phyloP scores from a whole-genome alignment of 441 rosid genomes.

The Brassica balearica region DNA sequence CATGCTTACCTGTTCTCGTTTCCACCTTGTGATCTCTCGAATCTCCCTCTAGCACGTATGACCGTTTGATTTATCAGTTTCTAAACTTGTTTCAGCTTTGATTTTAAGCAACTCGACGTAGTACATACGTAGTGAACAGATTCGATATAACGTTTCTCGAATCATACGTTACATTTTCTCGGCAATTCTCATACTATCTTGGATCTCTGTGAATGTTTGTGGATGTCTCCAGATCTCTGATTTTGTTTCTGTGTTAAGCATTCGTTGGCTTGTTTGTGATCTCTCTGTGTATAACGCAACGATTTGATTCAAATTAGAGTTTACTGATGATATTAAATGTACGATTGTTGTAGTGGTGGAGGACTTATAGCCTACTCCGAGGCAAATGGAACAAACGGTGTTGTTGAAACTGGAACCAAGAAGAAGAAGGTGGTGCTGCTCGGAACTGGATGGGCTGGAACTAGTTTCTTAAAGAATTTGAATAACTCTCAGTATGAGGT shows the following conservation, averaged over 20 bases:
- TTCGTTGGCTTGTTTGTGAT: slow-evolving; percentile 5
- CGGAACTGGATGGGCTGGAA: slow-evolving; percentile 99
- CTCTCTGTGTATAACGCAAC: neutral
- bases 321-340: slow-evolving; percentile 26
- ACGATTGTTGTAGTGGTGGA: slow-evolving; percentile 69
- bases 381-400: slow-evolving; percentile 51
- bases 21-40: neutral
- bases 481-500: slow-evolving; percentile 73
- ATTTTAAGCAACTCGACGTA: slow-evolving; percentile 8
- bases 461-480: slow-evolving; percentile 84
- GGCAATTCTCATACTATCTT: slow-evolving; percentile 11
- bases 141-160: neutral
- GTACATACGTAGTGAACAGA: slow-evolving; percentile 16
- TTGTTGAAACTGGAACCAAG: slow-evolving; percentile 55
- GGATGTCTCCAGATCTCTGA: slow-evolving; percentile 30
- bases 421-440: slow-evolving; percentile 94
- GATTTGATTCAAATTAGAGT: slow-evolving; percentile 52
- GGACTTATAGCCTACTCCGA: slow-evolving; percentile 80
- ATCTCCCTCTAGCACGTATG: neutral
- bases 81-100: slow-evolving; percentile 19
- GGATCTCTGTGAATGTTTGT: neutral
- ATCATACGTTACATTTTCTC: neutral
- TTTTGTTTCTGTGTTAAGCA: neutral
- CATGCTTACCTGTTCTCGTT: neutral
- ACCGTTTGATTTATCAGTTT: slow-evolving; percentile 10